These are phyloP conservation scores for Chaetomiaceae sp. DNA, from an alignment of 2,329 filamentous ascomycete genomes.

Conservation along the genomic window DNA sequence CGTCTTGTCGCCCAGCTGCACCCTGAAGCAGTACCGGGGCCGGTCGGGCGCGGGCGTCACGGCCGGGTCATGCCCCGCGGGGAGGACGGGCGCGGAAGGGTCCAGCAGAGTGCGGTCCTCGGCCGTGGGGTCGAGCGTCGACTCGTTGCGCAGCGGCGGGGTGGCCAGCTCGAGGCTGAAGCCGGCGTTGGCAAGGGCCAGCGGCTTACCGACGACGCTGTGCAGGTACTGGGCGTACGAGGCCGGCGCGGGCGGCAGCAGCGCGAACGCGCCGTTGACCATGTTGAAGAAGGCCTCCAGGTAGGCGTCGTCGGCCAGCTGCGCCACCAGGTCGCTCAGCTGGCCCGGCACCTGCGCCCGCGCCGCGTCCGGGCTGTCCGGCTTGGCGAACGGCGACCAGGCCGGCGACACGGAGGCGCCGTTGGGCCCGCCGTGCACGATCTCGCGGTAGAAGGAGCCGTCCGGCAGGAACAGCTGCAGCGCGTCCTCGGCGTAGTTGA, in stretches of 20 bases:
- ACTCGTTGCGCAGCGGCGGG: conserved; percentile 19
- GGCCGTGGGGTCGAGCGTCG: too few species aligned
- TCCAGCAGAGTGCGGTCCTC: too few species aligned
- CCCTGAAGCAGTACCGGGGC: conserved; percentile 29
- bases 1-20: conserved; percentile 33
- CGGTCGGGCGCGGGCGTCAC: too few species aligned
- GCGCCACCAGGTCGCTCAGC: neutral
- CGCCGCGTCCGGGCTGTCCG: neutral
- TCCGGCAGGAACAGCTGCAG: conserved; percentile 37
- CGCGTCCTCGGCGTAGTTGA: conserved; percentile 36
- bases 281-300: conserved; percentile 8
- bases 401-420: neutral
- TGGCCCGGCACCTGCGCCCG: neutral
- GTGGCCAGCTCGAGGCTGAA: conserved; percentile 8
- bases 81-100: too few species aligned
- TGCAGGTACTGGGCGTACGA: conserved; percentile 9
- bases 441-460: conserved; percentile 38
- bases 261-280: neutral
- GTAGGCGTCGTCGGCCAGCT: conserved; percentile 1
- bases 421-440: conserved; percentile 31
- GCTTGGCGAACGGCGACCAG: conserved; percentile 9
- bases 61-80: too few species aligned
- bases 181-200: conserved; percentile 8
- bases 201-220: conserved; percentile 8
- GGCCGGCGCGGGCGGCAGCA: neutral